Conservation (phyloP, 1,284 basidiomycete species). For the Cronartium ribicola region DNA sequence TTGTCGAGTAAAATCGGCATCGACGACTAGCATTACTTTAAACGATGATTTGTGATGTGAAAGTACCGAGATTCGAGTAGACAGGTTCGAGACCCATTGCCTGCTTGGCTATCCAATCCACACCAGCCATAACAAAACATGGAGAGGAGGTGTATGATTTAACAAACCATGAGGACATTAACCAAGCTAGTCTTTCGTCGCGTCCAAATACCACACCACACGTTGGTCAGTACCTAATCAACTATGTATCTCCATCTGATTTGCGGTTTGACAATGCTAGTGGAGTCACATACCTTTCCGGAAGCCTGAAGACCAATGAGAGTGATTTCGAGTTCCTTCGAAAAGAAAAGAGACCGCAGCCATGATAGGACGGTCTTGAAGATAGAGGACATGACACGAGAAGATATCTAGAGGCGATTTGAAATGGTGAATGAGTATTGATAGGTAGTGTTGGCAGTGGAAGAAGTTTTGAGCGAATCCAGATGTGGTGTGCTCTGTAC, state of each 20-base stretch:
- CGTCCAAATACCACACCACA: not conserved
- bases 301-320: conserved; percentile 78
- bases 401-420: not conserved
- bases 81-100: too few species aligned
- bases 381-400: conserved; percentile 59
- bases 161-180: conserved; percentile 47
- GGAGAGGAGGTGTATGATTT: not conserved
- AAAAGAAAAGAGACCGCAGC: conserved; percentile 66
- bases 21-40: too few species aligned
- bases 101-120: too few species aligned
- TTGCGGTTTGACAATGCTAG: not conserved
- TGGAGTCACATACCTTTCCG: conserved; percentile 48
- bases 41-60: too few species aligned
- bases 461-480: too few species aligned
- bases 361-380: conserved; percentile 63
- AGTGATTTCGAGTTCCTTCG: conserved; percentile 84
- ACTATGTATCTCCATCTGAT: not conserved
- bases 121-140: not conserved
- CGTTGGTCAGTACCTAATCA: not conserved
- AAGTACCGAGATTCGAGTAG: too few species aligned
- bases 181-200: conserved; percentile 48
- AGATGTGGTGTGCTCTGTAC: too few species aligned
- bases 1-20: too few species aligned
- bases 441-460: not conserved
- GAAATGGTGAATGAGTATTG: not conserved